Base-by-base conservation (phyloP, 2,329 filamentous ascomycete species). In the Fusarium devonianum region DNA sequence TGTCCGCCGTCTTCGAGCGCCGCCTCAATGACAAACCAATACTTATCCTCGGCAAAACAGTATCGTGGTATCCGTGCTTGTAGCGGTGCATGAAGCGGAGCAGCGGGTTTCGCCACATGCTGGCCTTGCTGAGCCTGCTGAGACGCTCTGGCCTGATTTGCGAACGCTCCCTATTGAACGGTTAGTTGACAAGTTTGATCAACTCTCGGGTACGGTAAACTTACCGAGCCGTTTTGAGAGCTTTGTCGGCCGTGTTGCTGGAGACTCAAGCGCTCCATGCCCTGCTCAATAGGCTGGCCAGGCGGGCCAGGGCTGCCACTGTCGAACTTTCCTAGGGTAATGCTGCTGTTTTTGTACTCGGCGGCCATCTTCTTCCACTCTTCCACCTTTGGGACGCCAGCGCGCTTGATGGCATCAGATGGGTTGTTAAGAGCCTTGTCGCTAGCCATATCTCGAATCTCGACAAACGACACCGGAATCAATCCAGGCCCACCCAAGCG, bases 321-420 rank as follows among this genome's bases (percentile, higher is more conserved):
- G 64, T 93, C 90, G 62, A 95, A 93, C 73, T 93, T 96, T 61
- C 94, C 94, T 30, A 99, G 78, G 0, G 92, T 93, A 69, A 99
- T 97, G 74, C 94, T 97, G 71, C 92, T 96, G 71, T 97, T 97
- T 78, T 99, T 99, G 75, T 99, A 99, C 58, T 97, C 93, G 46
- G 93, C 93, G 1, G 94, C 92, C 91, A 97, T 97, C 75, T 95
- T 96, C 78, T 99, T 99, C 94, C 94, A 99, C 67, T 99, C 94
- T 69, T 99, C 94, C 4, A 99, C 94, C 66, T 87, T 88, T 10
- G 94, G 94, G 7, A 99, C 92, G 14, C 93, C 92, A 2, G 94
- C 94, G 63, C 87, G 86, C 64, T 85, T 84, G 46, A 99, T 90
- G 1, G 94, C 93, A 21, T 92, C 92, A 18, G 89, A 80, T 0